A percentile compares a stretch with the other conserved stretches of the same genome.
These are phyloP conservation scores for Ambrosia hybrid DNA, from an alignment of 140 eudicot species.

Conservation along the genomic window DNA sequence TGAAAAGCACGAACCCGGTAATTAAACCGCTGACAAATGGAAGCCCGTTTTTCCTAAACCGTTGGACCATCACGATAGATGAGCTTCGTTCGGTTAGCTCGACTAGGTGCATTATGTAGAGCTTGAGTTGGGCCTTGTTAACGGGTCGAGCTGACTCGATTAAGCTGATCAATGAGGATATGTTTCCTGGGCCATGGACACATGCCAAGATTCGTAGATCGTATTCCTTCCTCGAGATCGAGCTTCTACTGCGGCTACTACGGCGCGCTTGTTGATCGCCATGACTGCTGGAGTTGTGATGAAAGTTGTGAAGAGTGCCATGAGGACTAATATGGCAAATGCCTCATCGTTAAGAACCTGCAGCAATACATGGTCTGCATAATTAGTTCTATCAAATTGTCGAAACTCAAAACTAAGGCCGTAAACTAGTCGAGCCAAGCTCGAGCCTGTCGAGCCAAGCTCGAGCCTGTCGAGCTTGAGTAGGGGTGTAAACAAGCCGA, in stretches of 20 bases:
- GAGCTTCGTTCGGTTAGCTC: constrained; percentile 85
- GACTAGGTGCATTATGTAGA: constrained; percentile 73
- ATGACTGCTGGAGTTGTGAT: constrained; percentile 69
- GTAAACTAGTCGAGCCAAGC: too few species aligned
- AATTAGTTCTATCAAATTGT: neutral
- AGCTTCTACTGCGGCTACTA: constrained; percentile 10
- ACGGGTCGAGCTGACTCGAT: constrained; percentile 57
- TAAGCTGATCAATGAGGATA: constrained; percentile 50
- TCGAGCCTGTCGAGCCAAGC: too few species aligned
- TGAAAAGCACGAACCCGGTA: constrained; percentile 46
- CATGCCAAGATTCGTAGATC: constrained; percentile 62
- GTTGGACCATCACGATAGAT: constrained; percentile 74
- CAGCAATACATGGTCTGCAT: neutral
- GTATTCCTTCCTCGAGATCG: constrained; percentile 33
- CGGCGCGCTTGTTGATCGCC: constrained; percentile 69
- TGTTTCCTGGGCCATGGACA: constrained; percentile 67
- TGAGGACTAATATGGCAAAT: constrained; percentile 65
- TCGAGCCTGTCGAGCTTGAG: too few species aligned
- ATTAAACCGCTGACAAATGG: constrained; percentile 53
- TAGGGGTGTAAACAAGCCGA: too few species aligned
- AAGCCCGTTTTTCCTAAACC: constrained; percentile 64
- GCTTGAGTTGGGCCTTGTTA: constrained; percentile 47
- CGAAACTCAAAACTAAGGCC: too few species aligned
- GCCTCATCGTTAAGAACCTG: constrained; percentile 74
- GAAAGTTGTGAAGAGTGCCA: constrained; percentile 78